Percentiles rank a stretch among this genome's conserved stretches.
These are phyloP conservation scores for Scalesia atractyloides DNA, from an alignment of 129 eudicot species.

Conservation along the genomic window DNA sequence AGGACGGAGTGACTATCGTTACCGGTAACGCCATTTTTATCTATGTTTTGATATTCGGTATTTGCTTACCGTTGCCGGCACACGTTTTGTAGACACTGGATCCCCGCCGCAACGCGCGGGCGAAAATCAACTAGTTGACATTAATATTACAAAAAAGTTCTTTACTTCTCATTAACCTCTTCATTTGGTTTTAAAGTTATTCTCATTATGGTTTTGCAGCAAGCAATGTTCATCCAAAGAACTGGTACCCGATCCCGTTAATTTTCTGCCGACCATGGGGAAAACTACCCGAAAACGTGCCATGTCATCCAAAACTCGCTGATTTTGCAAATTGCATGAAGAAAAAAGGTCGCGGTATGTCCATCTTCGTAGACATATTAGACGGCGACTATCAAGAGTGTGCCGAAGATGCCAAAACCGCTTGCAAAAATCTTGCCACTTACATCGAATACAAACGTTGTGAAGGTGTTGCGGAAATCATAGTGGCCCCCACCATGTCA, in stretches of 20 bases:
- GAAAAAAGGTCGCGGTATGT: conserved; percentile 98
- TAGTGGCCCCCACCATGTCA: conserved; percentile 94
- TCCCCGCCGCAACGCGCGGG: too few relatives aligned
- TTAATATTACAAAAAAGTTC: not conserved
- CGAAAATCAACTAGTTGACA: too few relatives aligned
- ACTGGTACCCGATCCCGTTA: conserved; percentile 98
- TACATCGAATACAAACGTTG: conserved; percentile 95
- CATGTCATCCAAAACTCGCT: conserved; percentile 98
- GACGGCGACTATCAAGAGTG: conserved; percentile 95
- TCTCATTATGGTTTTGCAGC: conserved; percentile 52
- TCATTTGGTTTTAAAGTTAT: not conserved
- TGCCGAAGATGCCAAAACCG: conserved; percentile 93
- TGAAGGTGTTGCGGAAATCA: conserved; percentile 97
- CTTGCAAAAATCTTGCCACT: conserved; percentile 78
- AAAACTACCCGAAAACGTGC: conserved; percentile 92
- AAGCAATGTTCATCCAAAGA: conserved; percentile 91
- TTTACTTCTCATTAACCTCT: conserved; percentile 1
- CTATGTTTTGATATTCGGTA: too few relatives aligned
- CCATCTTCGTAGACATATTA: conserved; percentile 81
- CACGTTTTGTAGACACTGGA: too few relatives aligned
- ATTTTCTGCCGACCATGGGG: conserved; percentile 99
- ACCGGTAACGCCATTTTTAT: too few relatives aligned
- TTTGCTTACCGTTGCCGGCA: too few relatives aligned
- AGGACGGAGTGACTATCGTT: too few relatives aligned
- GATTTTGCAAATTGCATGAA: conserved; percentile 99